Percentiles rank a stretch among this genome's conserved stretches.
phyloP scores from a whole-genome alignment of 768 basidiomycete species.

The Clitopilus passeckerianus region DNA sequence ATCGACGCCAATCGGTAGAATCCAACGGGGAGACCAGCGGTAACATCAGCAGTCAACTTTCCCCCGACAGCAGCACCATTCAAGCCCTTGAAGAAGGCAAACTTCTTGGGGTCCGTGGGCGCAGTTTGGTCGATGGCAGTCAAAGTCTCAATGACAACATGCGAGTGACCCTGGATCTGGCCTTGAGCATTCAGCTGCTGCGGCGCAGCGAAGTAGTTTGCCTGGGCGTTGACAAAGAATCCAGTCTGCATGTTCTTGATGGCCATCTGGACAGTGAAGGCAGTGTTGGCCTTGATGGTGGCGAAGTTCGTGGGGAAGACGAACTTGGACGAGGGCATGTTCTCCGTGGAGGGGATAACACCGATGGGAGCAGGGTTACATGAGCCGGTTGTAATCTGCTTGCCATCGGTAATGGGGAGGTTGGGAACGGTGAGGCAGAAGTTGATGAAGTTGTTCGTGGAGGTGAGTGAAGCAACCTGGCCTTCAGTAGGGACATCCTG shows the following conservation, averaged over 20 bases:
- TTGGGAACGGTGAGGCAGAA: conserved; percentile 37
- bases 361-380: conserved; percentile 30
- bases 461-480: conserved; percentile 38
- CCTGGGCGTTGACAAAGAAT: conserved; percentile 38
- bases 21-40: conserved; percentile 50
- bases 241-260: conserved; percentile 31
- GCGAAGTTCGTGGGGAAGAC: conserved; percentile 27
- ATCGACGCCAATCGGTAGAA: conserved; percentile 54
- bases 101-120: conserved; percentile 42
- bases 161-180: conserved; percentile 38
- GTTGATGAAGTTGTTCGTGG: conserved; percentile 49
- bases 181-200: conserved; percentile 37
- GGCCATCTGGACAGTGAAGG: conserved; percentile 38
- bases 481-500: conserved; percentile 24
- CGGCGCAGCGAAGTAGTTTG: conserved; percentile 40
- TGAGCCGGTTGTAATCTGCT: conserved; percentile 21
- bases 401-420: conserved; percentile 51
- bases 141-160: conserved; percentile 37
- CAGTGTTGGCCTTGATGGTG: conserved; percentile 31
- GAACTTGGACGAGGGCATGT: conserved; percentile 37
- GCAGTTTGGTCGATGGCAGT: conserved; percentile 26
- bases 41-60: conserved; percentile 37
- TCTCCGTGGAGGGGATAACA: conserved; percentile 35
- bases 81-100: conserved; percentile 64
- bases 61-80: conserved; percentile 47